phyloP scores from a whole-genome alignment of 768 basidiomycete species.

The Gyrodon lividus region DNA sequence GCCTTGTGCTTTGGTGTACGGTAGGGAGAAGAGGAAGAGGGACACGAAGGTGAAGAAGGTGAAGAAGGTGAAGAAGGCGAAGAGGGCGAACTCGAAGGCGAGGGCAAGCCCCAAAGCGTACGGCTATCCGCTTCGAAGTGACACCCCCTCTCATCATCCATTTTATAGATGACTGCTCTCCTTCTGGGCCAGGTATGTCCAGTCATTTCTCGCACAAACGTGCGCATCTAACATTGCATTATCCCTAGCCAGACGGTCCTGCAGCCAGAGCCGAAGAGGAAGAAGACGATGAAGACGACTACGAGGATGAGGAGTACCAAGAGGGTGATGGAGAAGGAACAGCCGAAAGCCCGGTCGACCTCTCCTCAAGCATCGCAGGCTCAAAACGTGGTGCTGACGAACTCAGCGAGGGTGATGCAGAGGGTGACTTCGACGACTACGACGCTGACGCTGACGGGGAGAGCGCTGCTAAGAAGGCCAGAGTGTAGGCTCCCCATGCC shows the following conservation, averaged over 20 bases:
- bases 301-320: constrained; percentile 22
- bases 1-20: neutral
- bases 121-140: neutral
- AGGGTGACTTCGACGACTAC: constrained; percentile 11
- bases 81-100: constrained; percentile 7
- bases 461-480: constrained; percentile 24
- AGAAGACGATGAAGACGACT: constrained; percentile 18
- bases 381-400: constrained; percentile 28
- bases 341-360: constrained; percentile 6
- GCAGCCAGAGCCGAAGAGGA: neutral
- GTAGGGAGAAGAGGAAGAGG: constrained; percentile 21
- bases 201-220: neutral
- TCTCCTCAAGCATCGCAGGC: constrained; percentile 11
- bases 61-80: constrained; percentile 20
- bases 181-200: constrained; percentile 22
- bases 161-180: constrained; percentile 24
- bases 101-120: neutral
- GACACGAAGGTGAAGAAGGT: constrained; percentile 9
- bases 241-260: constrained; percentile 19
- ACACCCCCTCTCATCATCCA: constrained; percentile 1
- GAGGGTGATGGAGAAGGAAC: constrained; percentile 8
- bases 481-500: constrained; percentile 14
- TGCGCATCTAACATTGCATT: neutral
- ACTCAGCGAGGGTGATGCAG: constrained; percentile 10
- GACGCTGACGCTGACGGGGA: constrained; percentile 4